These are phyloP conservation scores for Triticum aestivum DNA, from an alignment of 176 grass and related monocot genomes.

Conservation along the genomic window DNA sequence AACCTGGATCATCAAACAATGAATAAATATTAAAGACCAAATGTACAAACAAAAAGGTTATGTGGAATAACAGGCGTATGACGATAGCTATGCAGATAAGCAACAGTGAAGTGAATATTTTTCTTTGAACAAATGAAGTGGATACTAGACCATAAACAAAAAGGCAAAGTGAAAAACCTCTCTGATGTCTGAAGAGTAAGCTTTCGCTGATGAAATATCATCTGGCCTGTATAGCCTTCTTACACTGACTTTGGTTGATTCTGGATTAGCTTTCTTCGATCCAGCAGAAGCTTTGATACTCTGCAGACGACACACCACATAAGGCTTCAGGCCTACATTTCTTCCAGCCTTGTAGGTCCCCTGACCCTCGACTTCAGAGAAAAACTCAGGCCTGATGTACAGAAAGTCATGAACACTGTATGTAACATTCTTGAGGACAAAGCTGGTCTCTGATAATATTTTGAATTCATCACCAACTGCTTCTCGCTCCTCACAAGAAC, in stretches of 20 bases:
- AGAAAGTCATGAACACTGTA: slow-evolving; percentile 65
- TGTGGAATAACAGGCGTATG: background rate
- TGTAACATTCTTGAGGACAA: slow-evolving; percentile 47
- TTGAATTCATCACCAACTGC: slow-evolving; percentile 38
- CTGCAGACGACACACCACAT: slow-evolving; percentile 56
- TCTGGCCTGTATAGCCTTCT: slow-evolving; percentile 78
- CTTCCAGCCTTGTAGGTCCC: slow-evolving; percentile 67
- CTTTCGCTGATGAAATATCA: slow-evolving; percentile 64
- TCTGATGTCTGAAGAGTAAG: slow-evolving; percentile 74
- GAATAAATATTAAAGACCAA: background rate
- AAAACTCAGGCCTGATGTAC: slow-evolving; percentile 67
- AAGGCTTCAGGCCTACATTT: slow-evolving; percentile 73
- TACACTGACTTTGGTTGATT: slow-evolving; percentile 48
- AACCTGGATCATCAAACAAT: slow-evolving; percentile 50
- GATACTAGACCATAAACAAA: background rate
- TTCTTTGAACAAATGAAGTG: background rate
- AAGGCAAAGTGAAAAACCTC: slow-evolving; percentile 49
- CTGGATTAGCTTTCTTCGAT: slow-evolving; percentile 32
- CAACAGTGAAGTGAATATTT: slow-evolving; percentile 7
- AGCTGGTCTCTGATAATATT: slow-evolving; percentile 50
- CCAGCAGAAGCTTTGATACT: slow-evolving; percentile 41
- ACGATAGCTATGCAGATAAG: background rate
- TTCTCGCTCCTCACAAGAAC: slow-evolving; percentile 47
- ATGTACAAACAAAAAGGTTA: background rate
- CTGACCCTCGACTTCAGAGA: slow-evolving; percentile 39